Evolutionary conservation across 768 basidiomycete genomes (phyloP).

Genomic region (Termitomyces sp.): DNA sequence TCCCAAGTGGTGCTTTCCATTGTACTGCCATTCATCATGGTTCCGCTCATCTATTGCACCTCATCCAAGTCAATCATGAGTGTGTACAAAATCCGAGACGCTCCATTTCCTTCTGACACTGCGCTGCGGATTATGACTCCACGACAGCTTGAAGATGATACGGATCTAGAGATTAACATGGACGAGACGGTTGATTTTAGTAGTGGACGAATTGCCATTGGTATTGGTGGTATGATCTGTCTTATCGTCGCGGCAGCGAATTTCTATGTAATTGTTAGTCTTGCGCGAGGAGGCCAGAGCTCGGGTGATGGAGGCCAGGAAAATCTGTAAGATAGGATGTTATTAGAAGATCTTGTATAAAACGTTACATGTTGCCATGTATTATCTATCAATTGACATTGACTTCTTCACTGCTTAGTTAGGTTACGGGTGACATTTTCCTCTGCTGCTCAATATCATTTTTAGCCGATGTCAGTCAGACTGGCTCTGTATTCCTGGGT

Average conservation of each 20-base stretch:
- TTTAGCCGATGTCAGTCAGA: no score
- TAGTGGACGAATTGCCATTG: conserved; percentile 45
- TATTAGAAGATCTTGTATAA: not conserved
- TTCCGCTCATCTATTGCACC: conserved; percentile 58
- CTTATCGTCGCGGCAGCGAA: conserved; percentile 66
- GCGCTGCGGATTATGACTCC: not conserved
- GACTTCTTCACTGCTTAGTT: not conserved
- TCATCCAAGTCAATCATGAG: conserved; percentile 69
- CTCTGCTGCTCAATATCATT: no score
- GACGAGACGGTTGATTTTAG: conserved; percentile 56
- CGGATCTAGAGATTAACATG: not conserved
- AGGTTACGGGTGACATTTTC: no score
- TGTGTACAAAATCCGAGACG: conserved; percentile 37
- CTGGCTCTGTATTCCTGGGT: no score
- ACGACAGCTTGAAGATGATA: conserved; percentile 16
- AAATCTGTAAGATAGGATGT: not conserved
- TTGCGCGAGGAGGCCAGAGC: conserved; percentile 22
- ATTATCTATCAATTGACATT: not conserved
- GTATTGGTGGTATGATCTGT: conserved; percentile 55
- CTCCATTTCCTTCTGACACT: conserved; percentile 30
- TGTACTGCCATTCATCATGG: conserved; percentile 35
- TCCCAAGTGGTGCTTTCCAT: conserved; percentile 72
- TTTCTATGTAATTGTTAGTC: conserved; percentile 63
- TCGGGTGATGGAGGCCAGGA: not conserved
- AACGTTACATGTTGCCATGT: not conserved